Evolutionary conservation across 805 yeast species (phyloP).

Genomic region (Zygotorulaspora sp.): DNA sequence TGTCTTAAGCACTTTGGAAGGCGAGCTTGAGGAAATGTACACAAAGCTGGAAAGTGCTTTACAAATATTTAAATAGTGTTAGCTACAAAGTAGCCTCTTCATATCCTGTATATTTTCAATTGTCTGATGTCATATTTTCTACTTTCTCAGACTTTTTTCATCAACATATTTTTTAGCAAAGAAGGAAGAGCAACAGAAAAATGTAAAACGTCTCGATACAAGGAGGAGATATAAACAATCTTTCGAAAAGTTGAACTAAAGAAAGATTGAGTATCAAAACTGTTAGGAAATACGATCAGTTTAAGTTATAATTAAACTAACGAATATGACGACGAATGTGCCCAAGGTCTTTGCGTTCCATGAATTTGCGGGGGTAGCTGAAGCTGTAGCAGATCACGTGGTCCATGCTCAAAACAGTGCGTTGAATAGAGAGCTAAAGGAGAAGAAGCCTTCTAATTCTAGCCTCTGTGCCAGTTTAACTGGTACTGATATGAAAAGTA

Average conservation of each 20-base stretch:
- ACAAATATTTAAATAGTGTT: slow-evolving; percentile 56
- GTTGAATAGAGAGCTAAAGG: slow-evolving; percentile 21
- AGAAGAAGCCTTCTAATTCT: slow-evolving; percentile 22
- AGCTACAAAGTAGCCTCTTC: background rate
- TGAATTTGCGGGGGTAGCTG: slow-evolving; percentile 85
- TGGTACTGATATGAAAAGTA: slow-evolving; percentile 11
- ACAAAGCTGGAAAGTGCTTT: slow-evolving; percentile 75
- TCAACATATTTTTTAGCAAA: slow-evolving; percentile 3
- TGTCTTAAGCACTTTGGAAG: slow-evolving; percentile 72
- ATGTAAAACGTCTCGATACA: slow-evolving; percentile 3
- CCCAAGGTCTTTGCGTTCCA: slow-evolving; percentile 92
- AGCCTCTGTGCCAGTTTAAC: slow-evolving; percentile 10
- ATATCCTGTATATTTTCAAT: slow-evolving; percentile 1
- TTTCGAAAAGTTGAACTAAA: background rate
- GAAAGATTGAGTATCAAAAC: background rate
- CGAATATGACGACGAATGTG: slow-evolving; percentile 79
- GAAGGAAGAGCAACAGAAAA: slow-evolving; percentile 12
- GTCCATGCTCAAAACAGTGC: slow-evolving; percentile 76
- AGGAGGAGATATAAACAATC: background rate
- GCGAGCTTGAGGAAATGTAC: slow-evolving; percentile 90
- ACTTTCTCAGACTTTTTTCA: slow-evolving; percentile 6
- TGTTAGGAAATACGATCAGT: background rate
- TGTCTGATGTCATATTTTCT: slow-evolving; percentile 1
- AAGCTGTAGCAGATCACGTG: slow-evolving; percentile 94
- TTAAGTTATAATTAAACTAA: background rate